Evolutionary conservation across 345 rosid species (phyloP).

Genomic region (Bruguiera parviflora): DNA sequence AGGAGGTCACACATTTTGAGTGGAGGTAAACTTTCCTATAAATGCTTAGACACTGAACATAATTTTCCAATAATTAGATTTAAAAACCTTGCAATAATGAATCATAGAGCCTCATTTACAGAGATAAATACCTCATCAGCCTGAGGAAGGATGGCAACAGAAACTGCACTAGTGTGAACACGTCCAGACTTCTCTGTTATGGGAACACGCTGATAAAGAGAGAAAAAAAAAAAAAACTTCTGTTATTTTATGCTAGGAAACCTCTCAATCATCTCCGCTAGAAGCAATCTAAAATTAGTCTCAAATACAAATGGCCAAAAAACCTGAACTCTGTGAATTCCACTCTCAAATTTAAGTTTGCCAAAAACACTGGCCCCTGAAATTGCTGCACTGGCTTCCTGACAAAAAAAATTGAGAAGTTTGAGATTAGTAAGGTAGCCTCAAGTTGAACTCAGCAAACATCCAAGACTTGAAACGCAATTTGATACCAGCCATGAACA

Average conservation of each 20-base stretch:
- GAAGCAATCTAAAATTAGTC: not conserved
- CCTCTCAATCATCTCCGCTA: constrained; percentile 17
- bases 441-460: constrained; percentile 8
- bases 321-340: constrained; percentile 98
- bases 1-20: not conserved
- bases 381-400: constrained; percentile 97
- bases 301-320: constrained; percentile 1
- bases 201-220: constrained; percentile 80
- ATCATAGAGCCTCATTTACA: constrained; percentile 9
- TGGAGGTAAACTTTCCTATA: not conserved
- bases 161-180: constrained; percentile 90
- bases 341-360: constrained; percentile 97
- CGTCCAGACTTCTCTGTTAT: constrained; percentile 91
- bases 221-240: not conserved
- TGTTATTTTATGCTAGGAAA: constrained; percentile 2
- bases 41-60: not conserved
- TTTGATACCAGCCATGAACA: not conserved
- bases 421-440: constrained; percentile 16
- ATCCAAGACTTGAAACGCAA: constrained; percentile 3
- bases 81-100: not conserved
- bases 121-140: constrained; percentile 76
- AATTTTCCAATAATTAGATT: not conserved
- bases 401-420: constrained; percentile 21
- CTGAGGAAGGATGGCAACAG: constrained; percentile 97
- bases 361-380: constrained; percentile 78